phyloP scores from a whole-genome alignment of 2,329 filamentous ascomycete species.

The Elsinoe arachidis region DNA sequence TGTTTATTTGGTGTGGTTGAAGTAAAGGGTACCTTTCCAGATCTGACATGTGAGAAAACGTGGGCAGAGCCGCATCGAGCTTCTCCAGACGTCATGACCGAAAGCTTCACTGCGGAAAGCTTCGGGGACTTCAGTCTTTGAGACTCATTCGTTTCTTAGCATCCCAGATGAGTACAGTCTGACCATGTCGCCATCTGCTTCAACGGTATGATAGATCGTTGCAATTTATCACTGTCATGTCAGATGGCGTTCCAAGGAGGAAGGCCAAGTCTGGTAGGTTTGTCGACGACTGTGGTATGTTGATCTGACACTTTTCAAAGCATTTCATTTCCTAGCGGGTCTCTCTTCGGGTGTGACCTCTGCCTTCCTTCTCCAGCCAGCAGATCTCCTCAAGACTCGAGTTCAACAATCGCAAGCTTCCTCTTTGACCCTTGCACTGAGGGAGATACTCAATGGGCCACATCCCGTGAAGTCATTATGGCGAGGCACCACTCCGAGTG shows the following conservation, averaged over 20 bases:
- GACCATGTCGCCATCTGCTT: neutral
- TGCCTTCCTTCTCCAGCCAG: constrained; percentile 83
- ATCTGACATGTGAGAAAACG: no score
- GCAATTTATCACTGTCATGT: constrained; percentile 14
- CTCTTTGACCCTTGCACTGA: constrained; percentile 58
- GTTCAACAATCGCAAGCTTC: constrained; percentile 74
- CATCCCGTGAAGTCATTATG: constrained; percentile 68
- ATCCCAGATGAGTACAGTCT: no score
- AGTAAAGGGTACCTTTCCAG: no score
- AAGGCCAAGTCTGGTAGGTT: constrained; percentile 18
- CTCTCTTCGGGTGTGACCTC: constrained; percentile 79
- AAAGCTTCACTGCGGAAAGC: no score
- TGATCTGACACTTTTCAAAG: constrained; percentile 31
- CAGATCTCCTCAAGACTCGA: constrained; percentile 92
- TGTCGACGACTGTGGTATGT: neutral
- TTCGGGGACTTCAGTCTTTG: no score
- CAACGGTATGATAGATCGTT: neutral
- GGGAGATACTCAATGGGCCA: constrained; percentile 57
- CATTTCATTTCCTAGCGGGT: constrained; percentile 82
- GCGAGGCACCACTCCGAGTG: constrained; percentile 86
- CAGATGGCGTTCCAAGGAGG: constrained; percentile 15
- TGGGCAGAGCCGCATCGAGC: no score
- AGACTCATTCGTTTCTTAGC: no score
- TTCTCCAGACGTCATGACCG: no score
- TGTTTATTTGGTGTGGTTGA: no score